phyloP scores from a whole-genome alignment of 2,329 filamentous ascomycete species.

The Didymella exigua region DNA sequence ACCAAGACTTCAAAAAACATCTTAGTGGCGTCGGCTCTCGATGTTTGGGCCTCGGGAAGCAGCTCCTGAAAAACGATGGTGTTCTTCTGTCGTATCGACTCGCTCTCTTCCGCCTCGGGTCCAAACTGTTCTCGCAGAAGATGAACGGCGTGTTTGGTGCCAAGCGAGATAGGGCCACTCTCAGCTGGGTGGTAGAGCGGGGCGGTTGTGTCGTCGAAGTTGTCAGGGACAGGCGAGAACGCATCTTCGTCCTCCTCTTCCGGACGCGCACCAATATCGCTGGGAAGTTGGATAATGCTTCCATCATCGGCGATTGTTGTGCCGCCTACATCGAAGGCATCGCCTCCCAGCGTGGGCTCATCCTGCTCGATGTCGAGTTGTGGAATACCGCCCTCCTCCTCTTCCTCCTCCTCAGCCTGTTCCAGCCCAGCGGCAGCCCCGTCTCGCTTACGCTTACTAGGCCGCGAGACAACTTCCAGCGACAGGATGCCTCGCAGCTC shows the following conservation, averaged over 20 bases:
- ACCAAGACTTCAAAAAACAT: slow-evolving; percentile 99
- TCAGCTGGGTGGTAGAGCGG: slow-evolving; percentile 81
- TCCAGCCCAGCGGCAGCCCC: slow-evolving; percentile 83
- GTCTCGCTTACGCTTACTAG: slow-evolving; percentile 90
- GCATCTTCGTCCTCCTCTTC: slow-evolving; percentile 42
- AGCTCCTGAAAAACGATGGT: slow-evolving; percentile 90
- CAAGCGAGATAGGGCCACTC: slow-evolving; percentile 83
- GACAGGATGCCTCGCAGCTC: slow-evolving; percentile 93
- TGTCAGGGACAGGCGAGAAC: slow-evolving; percentile 52
- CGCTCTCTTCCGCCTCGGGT: slow-evolving; percentile 67
- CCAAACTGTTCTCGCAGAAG: slow-evolving; percentile 89
- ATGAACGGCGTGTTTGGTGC: slow-evolving; percentile 95
- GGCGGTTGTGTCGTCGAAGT: slow-evolving; percentile 79
- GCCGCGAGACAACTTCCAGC: slow-evolving; percentile 75
- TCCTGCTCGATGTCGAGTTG: slow-evolving; percentile 64
- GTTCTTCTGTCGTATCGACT: slow-evolving; percentile 73
- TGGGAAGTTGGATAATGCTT: slow-evolving; percentile 38
- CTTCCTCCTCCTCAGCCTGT: slow-evolving; percentile 66
- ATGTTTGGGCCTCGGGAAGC: slow-evolving; percentile 79
- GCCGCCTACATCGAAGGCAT: slow-evolving; percentile 52
- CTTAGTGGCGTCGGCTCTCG: slow-evolving; percentile 90
- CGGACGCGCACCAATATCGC: slow-evolving; percentile 32
- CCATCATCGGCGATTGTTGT: slow-evolving; percentile 34
- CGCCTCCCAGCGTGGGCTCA: slow-evolving; percentile 54
- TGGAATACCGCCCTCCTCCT: slow-evolving; percentile 64